Evolutionary conservation across 2,329 filamentous ascomycete species (phyloP), one percentile per base, ranked within the genome.

Genomic region (Aspergillus niger): DNA sequence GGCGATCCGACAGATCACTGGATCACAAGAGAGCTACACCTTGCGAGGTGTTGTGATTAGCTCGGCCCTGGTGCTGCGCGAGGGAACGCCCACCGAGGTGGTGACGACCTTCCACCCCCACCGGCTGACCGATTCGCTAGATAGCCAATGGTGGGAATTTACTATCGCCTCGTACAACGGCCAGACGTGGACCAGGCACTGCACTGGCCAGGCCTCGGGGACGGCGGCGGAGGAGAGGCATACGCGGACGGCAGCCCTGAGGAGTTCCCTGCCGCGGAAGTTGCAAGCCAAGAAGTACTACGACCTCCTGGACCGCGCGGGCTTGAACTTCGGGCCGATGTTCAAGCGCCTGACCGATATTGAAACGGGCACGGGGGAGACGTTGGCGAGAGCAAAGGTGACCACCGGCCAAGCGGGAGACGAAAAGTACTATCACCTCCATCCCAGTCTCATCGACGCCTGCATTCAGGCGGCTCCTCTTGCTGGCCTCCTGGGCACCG

Each of bases 121-220:
- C 41, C 48, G 57, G 2, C 30, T 69, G 28, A 67, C 63, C 0
- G 58, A 65, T 17, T 60, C 50, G 2, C 38, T 57, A 1, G 57
- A 67, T 6, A 62, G 58, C 20, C 49, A 61, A 4, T 72, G 72
- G 72, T 70, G 69, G 59, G 66, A 69, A 5, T 74, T 72, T 52
- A 59, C 58, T 7, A 68, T 74, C 15, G 54, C 55, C 3, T 70
- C 71, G 7, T 57, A 65, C 11, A 63, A 60, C 36, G 67, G 66
- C 2, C 55, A 56, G 2, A 54, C 22, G 8, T 70, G 65, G 65
- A 65, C 47, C 10, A 70, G 71, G 48, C 70, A 74, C 54, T 69
- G 70, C 59, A 10, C 49, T 47, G 66, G 72, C 11, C 22, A 70
- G 20, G 50, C 63, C 41, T 3, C 15, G 15, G 26, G 43, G 3